These are phyloP conservation scores for Smallanthus sonchifolius DNA, from an alignment of 129 eudicot species.

Conservation along the genomic window DNA sequence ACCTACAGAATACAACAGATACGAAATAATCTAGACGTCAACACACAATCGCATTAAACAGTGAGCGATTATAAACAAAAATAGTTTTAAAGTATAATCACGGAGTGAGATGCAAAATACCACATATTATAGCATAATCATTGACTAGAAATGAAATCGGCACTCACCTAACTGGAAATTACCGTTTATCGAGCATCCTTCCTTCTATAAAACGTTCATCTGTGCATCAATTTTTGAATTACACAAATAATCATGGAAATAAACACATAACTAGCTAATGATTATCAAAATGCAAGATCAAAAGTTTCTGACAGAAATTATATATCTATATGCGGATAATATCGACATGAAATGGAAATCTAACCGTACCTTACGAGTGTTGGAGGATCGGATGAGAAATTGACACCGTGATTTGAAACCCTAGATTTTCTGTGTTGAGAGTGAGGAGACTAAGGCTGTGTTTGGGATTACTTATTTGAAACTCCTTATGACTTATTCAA, in stretches of 20 bases:
- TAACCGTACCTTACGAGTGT: slow-evolving; percentile 24
- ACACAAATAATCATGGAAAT: background rate
- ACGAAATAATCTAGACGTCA: background rate
- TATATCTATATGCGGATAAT: background rate
- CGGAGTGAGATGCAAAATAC: slow-evolving; percentile 18
- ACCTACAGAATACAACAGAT: background rate
- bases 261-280: background rate
- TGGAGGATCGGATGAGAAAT: slow-evolving; percentile 17
- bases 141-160: background rate
- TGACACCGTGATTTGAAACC: slow-evolving; percentile 31
- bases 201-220: slow-evolving; percentile 9
- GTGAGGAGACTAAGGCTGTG: slow-evolving; percentile 30
- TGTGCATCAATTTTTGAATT: slow-evolving; percentile 10
- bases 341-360: background rate
- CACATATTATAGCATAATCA: background rate
- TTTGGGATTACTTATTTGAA: too few relatives aligned
- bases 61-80: background rate
- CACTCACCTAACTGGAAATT: slow-evolving; percentile 9
- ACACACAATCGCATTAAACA: slow-evolving; percentile 20
- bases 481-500: too few relatives aligned
- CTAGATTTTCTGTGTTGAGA: slow-evolving; percentile 38
- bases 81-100: background rate
- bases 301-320: background rate
- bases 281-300: slow-evolving; percentile 11
- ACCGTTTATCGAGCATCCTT: background rate